phyloP scores from a whole-genome alignment of 75 land plant species.

The Picea glauca region DNA sequence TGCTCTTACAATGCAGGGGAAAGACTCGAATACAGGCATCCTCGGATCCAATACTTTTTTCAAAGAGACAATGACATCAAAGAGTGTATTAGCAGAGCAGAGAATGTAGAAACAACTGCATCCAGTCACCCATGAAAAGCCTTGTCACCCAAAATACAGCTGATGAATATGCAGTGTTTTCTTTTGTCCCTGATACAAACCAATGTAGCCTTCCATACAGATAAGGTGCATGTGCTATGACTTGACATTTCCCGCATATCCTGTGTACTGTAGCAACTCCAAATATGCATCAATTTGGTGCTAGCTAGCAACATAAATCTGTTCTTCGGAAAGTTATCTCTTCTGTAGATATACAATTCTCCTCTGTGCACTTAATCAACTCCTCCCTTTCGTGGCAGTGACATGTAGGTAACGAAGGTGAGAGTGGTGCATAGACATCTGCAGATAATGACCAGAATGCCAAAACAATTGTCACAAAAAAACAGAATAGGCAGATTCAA shows the following conservation, averaged over 20 bases:
- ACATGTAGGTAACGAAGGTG: constrained; percentile 39
- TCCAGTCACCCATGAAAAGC: not conserved
- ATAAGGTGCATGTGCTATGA: not conserved
- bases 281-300: not conserved
- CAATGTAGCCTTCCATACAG: not conserved
- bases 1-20: not conserved
- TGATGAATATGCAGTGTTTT: not conserved
- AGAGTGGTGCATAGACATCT: constrained; percentile 41
- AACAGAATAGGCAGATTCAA: not conserved
- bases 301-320: constrained; percentile 18
- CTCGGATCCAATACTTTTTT: not conserved
- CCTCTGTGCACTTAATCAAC: constrained; percentile 26
- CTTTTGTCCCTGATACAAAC: not conserved
- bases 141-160: not conserved
- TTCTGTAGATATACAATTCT: constrained; percentile 24
- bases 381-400: constrained; percentile 34
- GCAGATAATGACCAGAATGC: not conserved
- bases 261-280: not conserved
- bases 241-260: not conserved
- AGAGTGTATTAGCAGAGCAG: not conserved
- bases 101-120: not conserved
- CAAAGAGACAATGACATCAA: not conserved
- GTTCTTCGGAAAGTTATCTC: constrained; percentile 34
- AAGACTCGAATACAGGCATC: not conserved
- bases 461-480: constrained; percentile 2